These are phyloP conservation scores for Lactarius trivialis DNA, from an alignment of 768 basidiomycete genomes.

Conservation along the genomic window DNA sequence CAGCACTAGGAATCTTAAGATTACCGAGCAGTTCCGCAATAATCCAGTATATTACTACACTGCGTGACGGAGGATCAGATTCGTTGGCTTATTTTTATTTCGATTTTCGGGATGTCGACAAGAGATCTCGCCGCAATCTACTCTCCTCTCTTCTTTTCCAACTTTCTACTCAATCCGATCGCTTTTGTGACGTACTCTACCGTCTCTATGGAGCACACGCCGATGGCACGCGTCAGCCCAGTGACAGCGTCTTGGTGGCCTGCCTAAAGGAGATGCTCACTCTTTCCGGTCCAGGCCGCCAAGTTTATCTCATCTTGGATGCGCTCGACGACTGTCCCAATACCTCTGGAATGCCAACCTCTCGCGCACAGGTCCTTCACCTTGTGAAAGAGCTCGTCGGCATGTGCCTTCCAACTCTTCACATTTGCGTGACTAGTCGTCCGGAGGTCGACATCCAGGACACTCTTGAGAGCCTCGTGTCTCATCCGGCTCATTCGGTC, in stretches of 20 bases:
- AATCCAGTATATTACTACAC: neutral
- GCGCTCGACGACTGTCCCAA: neutral
- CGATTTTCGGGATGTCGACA: neutral
- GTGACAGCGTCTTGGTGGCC: neutral
- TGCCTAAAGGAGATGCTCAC: neutral
- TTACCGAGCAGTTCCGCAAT: neutral
- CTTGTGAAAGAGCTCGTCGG: neutral
- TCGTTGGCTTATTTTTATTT: neutral
- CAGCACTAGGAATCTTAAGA: neutral
- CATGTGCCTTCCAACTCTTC: neutral
- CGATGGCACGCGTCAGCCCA: neutral
- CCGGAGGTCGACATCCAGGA: neutral
- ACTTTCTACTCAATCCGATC: neutral
- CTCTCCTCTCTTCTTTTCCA: neutral
- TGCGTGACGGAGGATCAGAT: neutral
- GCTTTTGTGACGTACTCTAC: neutral
- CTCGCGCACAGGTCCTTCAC: neutral
- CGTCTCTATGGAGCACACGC: neutral
- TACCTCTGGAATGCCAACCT: neutral
- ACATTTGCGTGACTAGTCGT: neutral
- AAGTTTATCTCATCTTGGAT: neutral
- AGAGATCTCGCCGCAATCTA: neutral
- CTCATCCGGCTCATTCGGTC: neutral
- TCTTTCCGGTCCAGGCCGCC: neutral
- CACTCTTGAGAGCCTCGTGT: neutral